These are phyloP conservation scores for Stramenopiles sp. DNA, from an alignment of 352 stramenopile species.

Conservation along the genomic window DNA sequence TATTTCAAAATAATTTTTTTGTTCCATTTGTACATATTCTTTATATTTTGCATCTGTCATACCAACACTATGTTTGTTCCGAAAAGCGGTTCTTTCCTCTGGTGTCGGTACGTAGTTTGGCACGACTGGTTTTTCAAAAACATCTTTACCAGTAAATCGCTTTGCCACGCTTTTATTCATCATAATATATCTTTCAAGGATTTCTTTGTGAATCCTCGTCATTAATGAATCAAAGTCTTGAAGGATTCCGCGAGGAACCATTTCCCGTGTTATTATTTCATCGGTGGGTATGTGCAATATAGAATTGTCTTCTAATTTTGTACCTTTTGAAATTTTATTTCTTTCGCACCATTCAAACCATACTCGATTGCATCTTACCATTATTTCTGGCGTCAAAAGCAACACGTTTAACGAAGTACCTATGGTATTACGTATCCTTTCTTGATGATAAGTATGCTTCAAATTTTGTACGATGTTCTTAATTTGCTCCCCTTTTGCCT, in stretches of 20 bases:
- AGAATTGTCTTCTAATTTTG: neutral
- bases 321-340: neutral
- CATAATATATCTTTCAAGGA: neutral
- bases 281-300: neutral
- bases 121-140: neutral
- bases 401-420: neutral
- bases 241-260: neutral
- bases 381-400: neutral
- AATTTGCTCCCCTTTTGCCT: neutral
- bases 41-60: neutral
- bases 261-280: neutral
- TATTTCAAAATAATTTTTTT: neutral
- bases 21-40: neutral
- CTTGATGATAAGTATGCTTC: neutral
- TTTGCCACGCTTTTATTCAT: neutral
- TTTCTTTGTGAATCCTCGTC: neutral
- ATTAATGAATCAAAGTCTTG: neutral
- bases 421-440: neutral
- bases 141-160: neutral
- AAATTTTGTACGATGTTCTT: neutral
- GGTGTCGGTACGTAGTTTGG: neutral
- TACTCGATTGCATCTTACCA: neutral
- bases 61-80: neutral
- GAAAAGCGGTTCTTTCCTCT: neutral
- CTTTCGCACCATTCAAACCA: neutral